phyloP scores from a whole-genome alignment of 345 rosid species.

The Erysimum cheiranthoides region DNA sequence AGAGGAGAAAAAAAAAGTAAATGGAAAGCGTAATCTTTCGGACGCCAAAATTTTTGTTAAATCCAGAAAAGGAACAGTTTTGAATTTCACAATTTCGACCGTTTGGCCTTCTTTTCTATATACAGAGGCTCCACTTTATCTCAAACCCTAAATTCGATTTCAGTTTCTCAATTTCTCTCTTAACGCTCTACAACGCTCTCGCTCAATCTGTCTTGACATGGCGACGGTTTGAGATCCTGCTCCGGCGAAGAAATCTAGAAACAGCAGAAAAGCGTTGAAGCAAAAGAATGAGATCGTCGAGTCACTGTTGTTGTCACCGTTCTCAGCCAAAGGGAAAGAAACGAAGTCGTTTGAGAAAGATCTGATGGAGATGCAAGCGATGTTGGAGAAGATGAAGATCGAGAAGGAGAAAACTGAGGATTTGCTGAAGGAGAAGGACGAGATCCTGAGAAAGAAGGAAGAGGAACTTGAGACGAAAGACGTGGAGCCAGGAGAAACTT shows the following conservation, averaged over 20 bases:
- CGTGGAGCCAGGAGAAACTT: slow-evolving; percentile 70
- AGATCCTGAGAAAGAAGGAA: slow-evolving; percentile 72
- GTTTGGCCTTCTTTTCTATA: slow-evolving; percentile 19
- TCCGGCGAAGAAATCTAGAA: slow-evolving; percentile 57
- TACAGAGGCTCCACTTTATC: background rate
- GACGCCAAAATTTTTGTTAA: slow-evolving; percentile 22
- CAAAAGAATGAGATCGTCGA: slow-evolving; percentile 50
- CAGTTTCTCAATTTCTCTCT: slow-evolving; percentile 17
- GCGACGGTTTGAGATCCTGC: slow-evolving; percentile 37
- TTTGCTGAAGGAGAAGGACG: slow-evolving; percentile 74
- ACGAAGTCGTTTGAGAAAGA: slow-evolving; percentile 62
- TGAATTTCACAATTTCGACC: slow-evolving; percentile 37
- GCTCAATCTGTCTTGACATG: background rate
- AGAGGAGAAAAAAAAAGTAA: no score
- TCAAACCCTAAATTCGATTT: background rate
- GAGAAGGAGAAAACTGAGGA: slow-evolving; percentile 84
- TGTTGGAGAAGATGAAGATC: slow-evolving; percentile 69
- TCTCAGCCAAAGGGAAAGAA: slow-evolving; percentile 40
- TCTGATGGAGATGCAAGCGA: slow-evolving; percentile 66
- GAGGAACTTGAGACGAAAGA: slow-evolving; percentile 73
- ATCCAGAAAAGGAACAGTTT: slow-evolving; percentile 15
- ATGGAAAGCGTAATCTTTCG: no score
- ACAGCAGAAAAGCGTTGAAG: slow-evolving; percentile 66
- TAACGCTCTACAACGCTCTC: background rate
- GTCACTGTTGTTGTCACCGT: slow-evolving; percentile 19